Base-by-base conservation (phyloP, 768 basidiomycete species). In the Pleurotus djamor region DNA sequence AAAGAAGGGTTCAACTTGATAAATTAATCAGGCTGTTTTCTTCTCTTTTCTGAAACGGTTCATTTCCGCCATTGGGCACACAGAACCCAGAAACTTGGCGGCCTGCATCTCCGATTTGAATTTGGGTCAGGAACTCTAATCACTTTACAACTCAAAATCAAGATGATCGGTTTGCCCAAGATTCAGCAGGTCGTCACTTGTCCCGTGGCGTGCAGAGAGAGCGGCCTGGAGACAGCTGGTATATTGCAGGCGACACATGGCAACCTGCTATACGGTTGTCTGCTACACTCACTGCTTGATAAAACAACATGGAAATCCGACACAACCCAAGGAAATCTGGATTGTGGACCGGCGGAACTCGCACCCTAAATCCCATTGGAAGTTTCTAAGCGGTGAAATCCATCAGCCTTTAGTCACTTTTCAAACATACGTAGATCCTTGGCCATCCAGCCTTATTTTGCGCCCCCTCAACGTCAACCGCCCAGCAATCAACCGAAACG, bases 141-240 rank as follows among this genome's bases (percentile, higher is more conserved):
- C 74, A 79, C 79, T 76, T 74, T 80, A 79, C 80, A 80, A 79
- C 77, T 72, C 72, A 78, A 76, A 74, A 69, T 66, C 51, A 62
- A 61, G 52, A 59, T 61, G 60, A 65, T 67, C 64, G 63, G 49
- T 33, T 60, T 50, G 43, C 21, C 21, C 21, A 28, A 36, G 45
- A 38, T 33, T 59, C 47, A 45, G 36, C 21, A 28, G 21, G 2
- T 28, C 21, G 21, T 28, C 21, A 28, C 21, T 28, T 28, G 21
- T 28, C 21, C 21, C 21, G 21, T 28, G 21, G 21, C 21, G 21
- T 28, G 21, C 21, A 28, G 21, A 28, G 21, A 3, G 21, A 28
- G 21, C 21, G 21, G 21, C 21, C 21, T 28, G 21, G 21, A 28
- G 21, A 28, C 21, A 28, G 21, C 21, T 28, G 21, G 21, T 28